Base-by-base conservation (phyloP, 805 yeast species). In the Spencermartinsiella europaea region DNA sequence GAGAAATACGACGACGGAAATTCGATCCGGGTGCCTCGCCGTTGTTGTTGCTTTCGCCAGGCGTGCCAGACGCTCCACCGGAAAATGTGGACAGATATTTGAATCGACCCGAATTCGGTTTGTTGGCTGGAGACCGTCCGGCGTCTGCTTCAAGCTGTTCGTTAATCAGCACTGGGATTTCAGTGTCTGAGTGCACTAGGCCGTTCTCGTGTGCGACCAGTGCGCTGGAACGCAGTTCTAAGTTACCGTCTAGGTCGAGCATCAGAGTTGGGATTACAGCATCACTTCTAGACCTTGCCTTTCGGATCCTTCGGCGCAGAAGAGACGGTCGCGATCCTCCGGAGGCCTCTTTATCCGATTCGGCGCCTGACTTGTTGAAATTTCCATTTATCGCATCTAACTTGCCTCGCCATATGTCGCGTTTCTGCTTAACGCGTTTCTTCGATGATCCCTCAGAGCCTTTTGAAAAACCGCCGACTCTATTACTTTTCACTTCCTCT, bases 251-350 rank as follows among this genome's bases (percentile, higher is more conserved):
- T 7, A 7, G 7, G 10, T 7, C 7, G 10, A 25, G 31, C 12
- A 12, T 12, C 31, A 25, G 12, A 7, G 48, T 36, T 17, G 42
- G 21, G 8, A 42, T 45, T 10, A 45, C 53, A 5, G 53, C 42
- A 28, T 53, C 54, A 16, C 54, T 50, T 21, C 49, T 53, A 19
- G 56, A 50, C n/a, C 56, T 33, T 14, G 42, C 25, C 39, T 50
- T 52, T 17, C 44, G 31, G n/a, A 49, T 19, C 33, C 48, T 41
- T 19, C 54, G 46, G 7, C 37, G 42, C n/a, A 20, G 8, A 12
- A 37, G 5, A 7, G 31, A 25, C 12, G 31, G 31, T 25, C 12
- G n/a, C n/a, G n/a, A n/a, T n/a, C n/a, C n/a, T n/a, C n/a, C n/a
- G n/a, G n/a, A n/a, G n/a, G n/a, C n/a, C n/a, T n/a, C n/a, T n/a